Evolutionary conservation across 2,329 filamentous ascomycete species (phyloP).

Genomic region (Pezicula radicicola): DNA sequence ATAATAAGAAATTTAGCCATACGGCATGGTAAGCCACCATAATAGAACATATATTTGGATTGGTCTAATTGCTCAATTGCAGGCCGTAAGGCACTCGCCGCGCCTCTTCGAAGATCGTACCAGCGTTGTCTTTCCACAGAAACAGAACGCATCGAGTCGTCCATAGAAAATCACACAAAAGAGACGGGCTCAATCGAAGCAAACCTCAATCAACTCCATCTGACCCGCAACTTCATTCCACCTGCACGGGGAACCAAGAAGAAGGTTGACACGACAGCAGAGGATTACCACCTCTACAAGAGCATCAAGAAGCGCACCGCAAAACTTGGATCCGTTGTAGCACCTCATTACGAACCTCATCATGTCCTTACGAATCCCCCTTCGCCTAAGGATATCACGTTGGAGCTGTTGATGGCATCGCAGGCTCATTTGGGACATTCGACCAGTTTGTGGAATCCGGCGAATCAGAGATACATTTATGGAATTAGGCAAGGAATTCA

Average conservation of each 20-base stretch:
- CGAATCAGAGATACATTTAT: conserved; percentile 91
- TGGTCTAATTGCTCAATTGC: conserved; percentile 17
- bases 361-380: conserved; percentile 71
- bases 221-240: conserved; percentile 13
- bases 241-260: conserved; percentile 14
- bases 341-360: conserved; percentile 61
- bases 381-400: conserved; percentile 73
- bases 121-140: conserved; percentile 36
- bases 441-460: conserved; percentile 90
- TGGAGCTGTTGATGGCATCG: conserved; percentile 85
- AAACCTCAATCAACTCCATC: conserved; percentile 16
- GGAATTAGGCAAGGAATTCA: conserved; percentile 85
- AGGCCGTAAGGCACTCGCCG: conserved; percentile 53
- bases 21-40: conserved; percentile 47
- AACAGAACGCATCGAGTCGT: conserved; percentile 10
- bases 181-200: conserved; percentile 14
- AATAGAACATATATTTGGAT: neutral
- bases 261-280: conserved; percentile 7
- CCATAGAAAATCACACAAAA: conserved; percentile 5
- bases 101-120: conserved; percentile 35
- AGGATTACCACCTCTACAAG: conserved; percentile 18
- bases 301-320: conserved; percentile 42
- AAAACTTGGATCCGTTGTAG: conserved; percentile 45
- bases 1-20: conserved; percentile 51
- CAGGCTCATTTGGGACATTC: conserved; percentile 90